Evolutionary conservation across 1,284 basidiomycete genomes (phyloP).

Genomic region (Ceratobasidium sp.): DNA sequence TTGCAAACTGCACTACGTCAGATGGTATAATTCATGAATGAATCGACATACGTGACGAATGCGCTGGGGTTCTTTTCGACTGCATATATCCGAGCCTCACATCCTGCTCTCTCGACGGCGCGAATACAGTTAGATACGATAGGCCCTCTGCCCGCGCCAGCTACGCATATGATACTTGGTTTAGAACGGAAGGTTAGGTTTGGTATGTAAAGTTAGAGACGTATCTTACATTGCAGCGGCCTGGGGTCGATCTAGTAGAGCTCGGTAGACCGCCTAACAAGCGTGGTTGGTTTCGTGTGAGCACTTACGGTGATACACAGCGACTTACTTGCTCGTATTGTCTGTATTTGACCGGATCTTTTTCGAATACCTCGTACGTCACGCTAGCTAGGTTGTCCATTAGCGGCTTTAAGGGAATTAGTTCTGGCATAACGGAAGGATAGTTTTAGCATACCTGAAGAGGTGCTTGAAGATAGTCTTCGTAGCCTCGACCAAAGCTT

Average conservation of each 20-base stretch:
- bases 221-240: conserved; percentile 69
- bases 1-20: conserved; percentile 73
- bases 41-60: conserved; percentile 83
- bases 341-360: conserved; percentile 96
- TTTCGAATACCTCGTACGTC: conserved; percentile 98
- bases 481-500: conserved; percentile 91
- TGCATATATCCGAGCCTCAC: conserved; percentile 82
- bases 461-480: conserved; percentile 96
- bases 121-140: conserved; percentile 89
- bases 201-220: not conserved
- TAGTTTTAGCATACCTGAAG: conserved; percentile 72
- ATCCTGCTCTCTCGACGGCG: conserved; percentile 80
- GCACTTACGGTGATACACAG: no score
- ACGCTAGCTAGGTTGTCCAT: conserved; percentile 97
- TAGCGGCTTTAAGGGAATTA: conserved; percentile 75
- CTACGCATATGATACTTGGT: conserved; percentile 85
- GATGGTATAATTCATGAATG: conserved; percentile 47
- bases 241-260: conserved; percentile 77
- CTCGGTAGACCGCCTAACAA: conserved; percentile 82
- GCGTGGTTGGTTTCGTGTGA: not conserved
- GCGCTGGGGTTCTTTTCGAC: conserved; percentile 98
- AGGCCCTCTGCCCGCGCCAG: conserved; percentile 95
- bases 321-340: conserved; percentile 91
- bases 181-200: conserved; percentile 44
- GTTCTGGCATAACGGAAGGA: conserved; percentile 22